Percentiles rank a stretch among this genome's conserved stretches.
Evolutionary conservation across 352 stramenopile species (phyloP).

Genomic region (Globisporangium paddicum): DNA sequence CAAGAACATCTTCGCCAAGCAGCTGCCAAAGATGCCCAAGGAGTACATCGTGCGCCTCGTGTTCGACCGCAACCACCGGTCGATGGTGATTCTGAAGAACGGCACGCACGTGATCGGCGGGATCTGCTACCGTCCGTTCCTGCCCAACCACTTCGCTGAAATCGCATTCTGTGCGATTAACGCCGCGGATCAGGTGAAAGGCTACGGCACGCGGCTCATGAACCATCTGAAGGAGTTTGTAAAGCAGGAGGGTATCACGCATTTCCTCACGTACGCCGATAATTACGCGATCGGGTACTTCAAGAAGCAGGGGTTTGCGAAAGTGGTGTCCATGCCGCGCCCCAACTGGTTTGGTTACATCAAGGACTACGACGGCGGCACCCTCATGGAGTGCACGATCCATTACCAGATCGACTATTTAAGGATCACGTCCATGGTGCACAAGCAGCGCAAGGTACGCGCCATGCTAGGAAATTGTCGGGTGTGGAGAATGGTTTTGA

Average conservation of each 20-base stretch:
- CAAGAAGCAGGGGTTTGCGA: slow-evolving; percentile 96
- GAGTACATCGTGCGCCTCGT: slow-evolving; percentile 99
- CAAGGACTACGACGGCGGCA: slow-evolving; percentile 99
- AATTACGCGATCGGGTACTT: slow-evolving; percentile 99
- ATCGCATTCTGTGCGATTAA: slow-evolving; percentile 99
- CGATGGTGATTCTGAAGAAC: slow-evolving; percentile 93
- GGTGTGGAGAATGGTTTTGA: slow-evolving; percentile 14
- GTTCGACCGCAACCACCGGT: slow-evolving; percentile 95
- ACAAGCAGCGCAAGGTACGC: slow-evolving; percentile 90
- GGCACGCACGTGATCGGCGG: slow-evolving; percentile 93
- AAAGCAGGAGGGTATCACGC: slow-evolving; percentile 84
- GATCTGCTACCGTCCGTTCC: slow-evolving; percentile 97
- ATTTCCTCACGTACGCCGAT: slow-evolving; percentile 99
- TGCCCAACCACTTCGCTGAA: slow-evolving; percentile 95
- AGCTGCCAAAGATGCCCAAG: slow-evolving; percentile 99
- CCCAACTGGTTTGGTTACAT: slow-evolving; percentile 97
- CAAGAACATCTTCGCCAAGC: slow-evolving; percentile 98
- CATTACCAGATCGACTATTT: slow-evolving; percentile 98
- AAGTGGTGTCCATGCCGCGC: slow-evolving; percentile 80
- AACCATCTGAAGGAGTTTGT: slow-evolving; percentile 99
- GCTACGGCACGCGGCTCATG: slow-evolving; percentile 99
- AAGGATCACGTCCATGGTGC: slow-evolving; percentile 93
- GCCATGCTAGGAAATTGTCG: background rate
- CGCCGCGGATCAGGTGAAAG: slow-evolving; percentile 94
- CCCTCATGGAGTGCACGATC: slow-evolving; percentile 99